These are phyloP conservation scores for Rubia tinctorum DNA, from an alignment of 305 asterid species.

Conservation along the genomic window DNA sequence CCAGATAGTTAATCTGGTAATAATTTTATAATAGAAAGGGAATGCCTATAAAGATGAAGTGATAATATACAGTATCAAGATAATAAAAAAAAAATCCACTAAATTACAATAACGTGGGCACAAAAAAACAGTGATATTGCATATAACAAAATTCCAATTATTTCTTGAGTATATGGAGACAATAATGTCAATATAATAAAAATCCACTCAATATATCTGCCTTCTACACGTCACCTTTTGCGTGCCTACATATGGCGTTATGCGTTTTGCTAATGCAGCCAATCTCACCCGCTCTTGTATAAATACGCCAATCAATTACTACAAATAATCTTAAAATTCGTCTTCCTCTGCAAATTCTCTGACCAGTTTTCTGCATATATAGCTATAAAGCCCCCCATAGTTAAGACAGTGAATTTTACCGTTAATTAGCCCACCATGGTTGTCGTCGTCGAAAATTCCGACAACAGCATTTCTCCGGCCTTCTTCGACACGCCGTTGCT, in stretches of 20 bases:
- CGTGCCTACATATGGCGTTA: neutral
- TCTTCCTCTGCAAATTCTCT: neutral
- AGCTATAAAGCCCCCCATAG: too few species aligned
- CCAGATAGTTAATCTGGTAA: too few species aligned
- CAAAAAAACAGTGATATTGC: too few species aligned
- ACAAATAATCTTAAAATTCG: neutral
- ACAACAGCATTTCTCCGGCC: too few species aligned
- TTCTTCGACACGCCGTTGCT: constrained; percentile 16
- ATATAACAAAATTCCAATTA: too few species aligned
- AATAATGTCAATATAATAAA: too few species aligned
- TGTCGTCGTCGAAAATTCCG: constrained; percentile 2
- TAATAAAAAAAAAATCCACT: too few species aligned
- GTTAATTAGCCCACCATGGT: neutral
- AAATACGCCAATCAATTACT: neutral
- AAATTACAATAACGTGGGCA: neutral
- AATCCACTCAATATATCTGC: too few species aligned
- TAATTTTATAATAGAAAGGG: too few species aligned
- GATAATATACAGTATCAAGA: too few species aligned
- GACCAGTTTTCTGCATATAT: neutral
- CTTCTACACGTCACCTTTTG: neutral
- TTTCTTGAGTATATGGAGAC: neutral
- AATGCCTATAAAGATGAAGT: too few species aligned
- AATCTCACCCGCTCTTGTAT: neutral
- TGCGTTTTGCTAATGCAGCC: neutral
- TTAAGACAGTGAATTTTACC: neutral